phyloP scores from a whole-genome alignment of 2,329 filamentous ascomycete genomes.

The Colletotrichum scovillei region DNA sequence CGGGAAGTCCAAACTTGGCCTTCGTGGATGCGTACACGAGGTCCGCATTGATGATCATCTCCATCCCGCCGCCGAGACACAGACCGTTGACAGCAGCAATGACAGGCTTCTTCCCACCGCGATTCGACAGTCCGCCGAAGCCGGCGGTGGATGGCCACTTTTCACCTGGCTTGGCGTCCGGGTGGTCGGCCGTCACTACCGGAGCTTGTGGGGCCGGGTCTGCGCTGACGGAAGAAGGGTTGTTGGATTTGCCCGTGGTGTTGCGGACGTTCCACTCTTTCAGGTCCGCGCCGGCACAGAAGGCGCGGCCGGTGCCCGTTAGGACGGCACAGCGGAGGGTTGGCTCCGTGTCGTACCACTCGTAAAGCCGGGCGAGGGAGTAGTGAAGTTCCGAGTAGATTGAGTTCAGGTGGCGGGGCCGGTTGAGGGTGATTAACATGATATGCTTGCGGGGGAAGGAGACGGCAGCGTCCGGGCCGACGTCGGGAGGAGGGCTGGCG shows the following conservation, averaged over 20 bases:
- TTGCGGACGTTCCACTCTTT: conserved; percentile 69
- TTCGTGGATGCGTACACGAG: conserved; percentile 70
- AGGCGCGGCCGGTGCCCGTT: conserved; percentile 72
- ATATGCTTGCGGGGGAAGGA: conserved; percentile 65
- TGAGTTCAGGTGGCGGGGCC: conserved; percentile 68
- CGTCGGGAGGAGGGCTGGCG: conserved; percentile 10
- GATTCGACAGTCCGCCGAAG: conserved; percentile 62
- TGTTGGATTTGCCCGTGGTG: conserved; percentile 34
- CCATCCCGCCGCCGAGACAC: conserved; percentile 80
- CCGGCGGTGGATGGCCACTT: conserved; percentile 29
- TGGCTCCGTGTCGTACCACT: conserved; percentile 73
- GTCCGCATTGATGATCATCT: conserved; percentile 81
- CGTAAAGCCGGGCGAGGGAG: conserved; percentile 55
- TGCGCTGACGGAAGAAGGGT: neutral
- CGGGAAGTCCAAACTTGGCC: conserved; percentile 76
- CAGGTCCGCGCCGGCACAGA: conserved; percentile 76
- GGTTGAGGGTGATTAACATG: conserved; percentile 70
- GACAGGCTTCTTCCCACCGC: conserved; percentile 78
- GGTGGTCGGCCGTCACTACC: conserved; percentile 11
- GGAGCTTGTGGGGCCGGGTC: neutral
- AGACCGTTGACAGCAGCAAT: conserved; percentile 82
- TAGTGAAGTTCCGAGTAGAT: conserved; percentile 61
- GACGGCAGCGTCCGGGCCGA: conserved; percentile 40
- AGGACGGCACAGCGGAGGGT: conserved; percentile 70
- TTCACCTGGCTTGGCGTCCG: conserved; percentile 21